A percentile compares a stretch with the other conserved stretches of the same genome.
Conservation (phyloP, 2,329 filamentous ascomycete species). For the Calycina herbarum region DNA sequence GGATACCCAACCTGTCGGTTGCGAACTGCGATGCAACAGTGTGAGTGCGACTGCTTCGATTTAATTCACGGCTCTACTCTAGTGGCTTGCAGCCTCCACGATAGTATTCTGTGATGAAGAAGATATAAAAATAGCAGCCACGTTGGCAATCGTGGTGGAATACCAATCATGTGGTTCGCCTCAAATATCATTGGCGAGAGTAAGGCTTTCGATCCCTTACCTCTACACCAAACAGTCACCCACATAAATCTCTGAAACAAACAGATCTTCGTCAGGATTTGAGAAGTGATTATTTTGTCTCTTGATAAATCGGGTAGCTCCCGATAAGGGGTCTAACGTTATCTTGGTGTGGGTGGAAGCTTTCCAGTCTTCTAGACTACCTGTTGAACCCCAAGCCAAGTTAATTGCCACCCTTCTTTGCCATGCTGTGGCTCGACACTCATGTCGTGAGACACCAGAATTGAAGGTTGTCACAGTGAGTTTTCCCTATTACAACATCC, state of each 20-base stretch:
- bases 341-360: background rate
- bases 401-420: no score
- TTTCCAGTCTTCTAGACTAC: background rate
- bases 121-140: background rate
- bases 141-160: background rate
- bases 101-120: background rate
- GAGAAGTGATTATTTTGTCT: background rate
- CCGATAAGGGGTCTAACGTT: background rate
- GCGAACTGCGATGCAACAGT: conserved; percentile 1
- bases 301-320: background rate
- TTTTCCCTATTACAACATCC: background rate
- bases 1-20: background rate
- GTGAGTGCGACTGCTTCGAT: background rate
- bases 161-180: background rate
- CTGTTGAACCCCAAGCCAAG: background rate
- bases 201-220: background rate
- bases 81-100: background rate
- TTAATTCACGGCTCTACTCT: background rate
- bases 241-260: background rate
- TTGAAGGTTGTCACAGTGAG: background rate
- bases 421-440: background rate
- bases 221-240: background rate
- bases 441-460: background rate
- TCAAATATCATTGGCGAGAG: background rate
- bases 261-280: background rate